Percentiles rank a stretch among this genome's conserved stretches.
Conservation (phyloP, 805 yeast genomes). For the Zygotorulaspora sp. region DNA sequence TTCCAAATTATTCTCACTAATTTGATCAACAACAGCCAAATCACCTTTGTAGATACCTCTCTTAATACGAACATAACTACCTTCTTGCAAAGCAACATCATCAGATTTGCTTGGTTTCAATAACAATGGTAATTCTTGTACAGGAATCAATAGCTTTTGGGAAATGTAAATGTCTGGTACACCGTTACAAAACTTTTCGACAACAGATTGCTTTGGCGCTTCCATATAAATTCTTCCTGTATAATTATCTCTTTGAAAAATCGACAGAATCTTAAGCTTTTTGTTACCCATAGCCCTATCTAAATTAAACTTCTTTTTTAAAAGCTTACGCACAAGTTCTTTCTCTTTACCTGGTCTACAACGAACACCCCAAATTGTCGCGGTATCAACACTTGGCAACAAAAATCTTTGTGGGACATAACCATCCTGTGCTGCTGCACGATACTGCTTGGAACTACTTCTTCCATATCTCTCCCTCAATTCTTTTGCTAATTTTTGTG, state of each 20-base stretch:
- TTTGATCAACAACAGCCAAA: slow-evolving; percentile 85
- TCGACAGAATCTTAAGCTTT: slow-evolving; percentile 81
- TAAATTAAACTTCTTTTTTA: slow-evolving; percentile 77
- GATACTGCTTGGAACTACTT: slow-evolving; percentile 69
- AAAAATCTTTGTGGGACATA: slow-evolving; percentile 89
- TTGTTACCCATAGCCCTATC: slow-evolving; percentile 58
- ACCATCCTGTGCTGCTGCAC: slow-evolving; percentile 71
- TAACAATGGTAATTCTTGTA: slow-evolving; percentile 89
- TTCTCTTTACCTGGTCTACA: slow-evolving; percentile 92
- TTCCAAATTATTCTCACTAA: slow-evolving; percentile 92
- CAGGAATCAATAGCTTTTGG: slow-evolving; percentile 84
- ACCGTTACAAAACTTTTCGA: slow-evolving; percentile 82
- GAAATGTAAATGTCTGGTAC: slow-evolving; percentile 75
- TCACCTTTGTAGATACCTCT: slow-evolving; percentile 92
- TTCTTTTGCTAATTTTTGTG: slow-evolving; percentile 87
- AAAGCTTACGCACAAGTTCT: slow-evolving; percentile 76
- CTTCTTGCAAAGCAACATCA: slow-evolving; percentile 85
- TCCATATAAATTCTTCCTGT: slow-evolving; percentile 90
- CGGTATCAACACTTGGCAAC: slow-evolving; percentile 94
- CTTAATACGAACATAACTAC: slow-evolving; percentile 84
- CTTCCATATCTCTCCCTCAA: slow-evolving; percentile 91
- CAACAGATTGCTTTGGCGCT: slow-evolving; percentile 90
- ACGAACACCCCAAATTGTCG: slow-evolving; percentile 92
- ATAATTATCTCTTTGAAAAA: slow-evolving; percentile 91
- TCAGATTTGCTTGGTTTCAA: slow-evolving; percentile 83